A percentile compares a stretch with the other conserved stretches of the same genome.
Evolutionary conservation across 768 basidiomycete species (phyloP).

Genomic region (Aureoboletus auriporus): DNA sequence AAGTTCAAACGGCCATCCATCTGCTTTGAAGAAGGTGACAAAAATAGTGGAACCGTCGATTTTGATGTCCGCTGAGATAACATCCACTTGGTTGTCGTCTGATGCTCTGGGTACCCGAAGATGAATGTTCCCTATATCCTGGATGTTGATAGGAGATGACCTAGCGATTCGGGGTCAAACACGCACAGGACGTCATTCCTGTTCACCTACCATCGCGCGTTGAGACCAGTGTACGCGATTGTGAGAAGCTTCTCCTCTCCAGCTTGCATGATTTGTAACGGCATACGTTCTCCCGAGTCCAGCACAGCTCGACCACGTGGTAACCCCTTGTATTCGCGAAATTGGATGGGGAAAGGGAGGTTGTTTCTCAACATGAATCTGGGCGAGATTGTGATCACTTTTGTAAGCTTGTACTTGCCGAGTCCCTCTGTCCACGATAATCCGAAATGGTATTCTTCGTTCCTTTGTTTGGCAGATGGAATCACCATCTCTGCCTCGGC

Average conservation of each 20-base stretch:
- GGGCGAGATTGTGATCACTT: slow-evolving; percentile 88
- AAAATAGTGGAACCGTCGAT: slow-evolving; percentile 89
- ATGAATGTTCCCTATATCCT: slow-evolving; percentile 83
- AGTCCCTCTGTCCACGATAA: slow-evolving; percentile 89
- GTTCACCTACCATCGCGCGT: slow-evolving; percentile 67
- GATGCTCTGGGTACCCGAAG: slow-evolving; percentile 56
- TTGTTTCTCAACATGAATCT: slow-evolving; percentile 89
- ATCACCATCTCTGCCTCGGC: slow-evolving; percentile 85
- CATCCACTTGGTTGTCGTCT: slow-evolving; percentile 37
- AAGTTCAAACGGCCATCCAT: slow-evolving; percentile 85
- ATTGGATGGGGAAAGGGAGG: slow-evolving; percentile 60
- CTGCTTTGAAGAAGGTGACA: slow-evolving; percentile 60
- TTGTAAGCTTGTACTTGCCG: slow-evolving; percentile 97
- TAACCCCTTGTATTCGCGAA: slow-evolving; percentile 80
- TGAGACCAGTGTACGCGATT: slow-evolving; percentile 80
- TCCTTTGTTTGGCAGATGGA: slow-evolving; percentile 54
- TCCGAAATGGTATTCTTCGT: slow-evolving; percentile 75
- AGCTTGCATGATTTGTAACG: slow-evolving; percentile 63
- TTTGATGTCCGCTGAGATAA: slow-evolving; percentile 74
- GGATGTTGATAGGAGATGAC: slow-evolving; percentile 90
- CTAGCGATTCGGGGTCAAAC: slow-evolving; percentile 36
- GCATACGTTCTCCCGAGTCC: slow-evolving; percentile 61
- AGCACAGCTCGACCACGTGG: slow-evolving; percentile 61
- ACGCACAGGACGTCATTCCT: neutral
- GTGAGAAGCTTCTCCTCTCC: slow-evolving; percentile 75